These are phyloP conservation scores for Colletotrichum musicola DNA, from an alignment of 2,329 filamentous ascomycete genomes.

Conservation along the genomic window DNA sequence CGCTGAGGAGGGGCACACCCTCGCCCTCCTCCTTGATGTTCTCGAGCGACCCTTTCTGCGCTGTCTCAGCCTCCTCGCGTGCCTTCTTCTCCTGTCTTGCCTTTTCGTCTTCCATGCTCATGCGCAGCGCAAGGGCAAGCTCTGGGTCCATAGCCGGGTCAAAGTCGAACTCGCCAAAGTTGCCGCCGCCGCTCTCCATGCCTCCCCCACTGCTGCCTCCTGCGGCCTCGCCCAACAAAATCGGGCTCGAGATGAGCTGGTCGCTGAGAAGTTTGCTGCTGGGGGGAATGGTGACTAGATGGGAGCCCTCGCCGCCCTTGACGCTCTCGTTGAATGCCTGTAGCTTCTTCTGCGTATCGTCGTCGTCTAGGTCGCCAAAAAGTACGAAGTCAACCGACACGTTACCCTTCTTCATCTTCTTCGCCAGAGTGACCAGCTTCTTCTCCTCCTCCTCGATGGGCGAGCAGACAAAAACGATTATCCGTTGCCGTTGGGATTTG, in stretches of 20 bases:
- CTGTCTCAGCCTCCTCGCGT: slow-evolving; percentile 78
- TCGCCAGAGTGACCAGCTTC: slow-evolving; percentile 87
- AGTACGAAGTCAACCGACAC: slow-evolving; percentile 94
- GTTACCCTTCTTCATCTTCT: slow-evolving; percentile 99
- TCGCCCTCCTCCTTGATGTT: slow-evolving; percentile 86
- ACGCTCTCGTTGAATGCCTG: slow-evolving; percentile 94
- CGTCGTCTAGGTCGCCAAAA: slow-evolving; percentile 93
- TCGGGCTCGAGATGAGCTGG: slow-evolving; percentile 88
- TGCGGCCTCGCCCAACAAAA: slow-evolving; percentile 84
- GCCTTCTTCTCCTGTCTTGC: slow-evolving; percentile 90
- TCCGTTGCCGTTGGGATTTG: slow-evolving; percentile 94
- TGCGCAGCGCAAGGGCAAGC: slow-evolving; percentile 90
- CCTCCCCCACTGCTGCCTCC: slow-evolving; percentile 62
- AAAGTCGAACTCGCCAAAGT: slow-evolving; percentile 82
- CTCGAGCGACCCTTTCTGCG: slow-evolving; percentile 82
- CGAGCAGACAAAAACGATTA: slow-evolving; percentile 97
- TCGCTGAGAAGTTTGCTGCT: slow-evolving; percentile 94
- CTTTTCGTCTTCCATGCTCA: slow-evolving; percentile 99
- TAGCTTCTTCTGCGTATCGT: slow-evolving; percentile 91
- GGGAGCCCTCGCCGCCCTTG: slow-evolving; percentile 90
- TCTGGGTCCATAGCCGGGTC: slow-evolving; percentile 94
- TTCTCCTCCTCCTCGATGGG: slow-evolving; percentile 92
- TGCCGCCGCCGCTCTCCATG: slow-evolving; percentile 70
- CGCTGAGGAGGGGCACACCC: slow-evolving; percentile 73
- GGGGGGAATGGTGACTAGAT: slow-evolving; percentile 90